These are phyloP conservation scores for Geoglossum glabrum DNA, from an alignment of 495 filamentous ascomycete species.

Conservation along the genomic window DNA sequence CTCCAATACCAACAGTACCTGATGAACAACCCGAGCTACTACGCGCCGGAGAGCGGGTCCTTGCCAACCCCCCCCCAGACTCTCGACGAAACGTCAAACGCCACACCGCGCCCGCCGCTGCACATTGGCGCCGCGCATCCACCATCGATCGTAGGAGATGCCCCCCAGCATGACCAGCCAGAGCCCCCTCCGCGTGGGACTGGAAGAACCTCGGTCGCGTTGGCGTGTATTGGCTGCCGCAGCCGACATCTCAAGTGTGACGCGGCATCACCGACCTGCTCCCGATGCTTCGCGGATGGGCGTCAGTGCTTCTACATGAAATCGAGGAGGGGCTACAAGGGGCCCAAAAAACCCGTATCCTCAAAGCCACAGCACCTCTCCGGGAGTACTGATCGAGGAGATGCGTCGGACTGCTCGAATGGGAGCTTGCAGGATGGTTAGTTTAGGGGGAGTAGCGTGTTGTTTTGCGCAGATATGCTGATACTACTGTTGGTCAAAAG, in stretches of 20 bases:
- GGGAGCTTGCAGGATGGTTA: constrained; percentile 11
- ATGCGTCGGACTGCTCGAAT: background rate
- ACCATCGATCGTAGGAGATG: background rate
- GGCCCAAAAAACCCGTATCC: constrained; percentile 11
- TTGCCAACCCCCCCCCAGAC: background rate
- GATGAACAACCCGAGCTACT: background rate
- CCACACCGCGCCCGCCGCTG: background rate
- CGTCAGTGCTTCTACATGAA: constrained; percentile 15
- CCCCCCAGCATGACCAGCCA: background rate
- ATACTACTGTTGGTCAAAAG: background rate
- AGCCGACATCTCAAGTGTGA: constrained; percentile 37
- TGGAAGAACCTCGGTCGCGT: background rate
- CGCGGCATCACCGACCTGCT: constrained; percentile 24
- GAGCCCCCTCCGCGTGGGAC: background rate
- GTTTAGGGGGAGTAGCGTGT: background rate
- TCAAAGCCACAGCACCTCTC: constrained; percentile 11
- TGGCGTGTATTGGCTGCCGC: constrained; percentile 34
- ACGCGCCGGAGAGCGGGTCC: background rate
- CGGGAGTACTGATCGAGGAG: background rate
- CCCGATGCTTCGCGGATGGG: constrained; percentile 11
- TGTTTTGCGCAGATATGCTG: background rate
- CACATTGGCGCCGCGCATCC: background rate
- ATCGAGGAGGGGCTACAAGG: constrained; percentile 3
- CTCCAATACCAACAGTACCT: background rate
- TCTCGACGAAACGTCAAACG: background rate